These are phyloP conservation scores for Saitoella complicata DNA, from an alignment of 805 yeast species.

Conservation along the genomic window DNA sequence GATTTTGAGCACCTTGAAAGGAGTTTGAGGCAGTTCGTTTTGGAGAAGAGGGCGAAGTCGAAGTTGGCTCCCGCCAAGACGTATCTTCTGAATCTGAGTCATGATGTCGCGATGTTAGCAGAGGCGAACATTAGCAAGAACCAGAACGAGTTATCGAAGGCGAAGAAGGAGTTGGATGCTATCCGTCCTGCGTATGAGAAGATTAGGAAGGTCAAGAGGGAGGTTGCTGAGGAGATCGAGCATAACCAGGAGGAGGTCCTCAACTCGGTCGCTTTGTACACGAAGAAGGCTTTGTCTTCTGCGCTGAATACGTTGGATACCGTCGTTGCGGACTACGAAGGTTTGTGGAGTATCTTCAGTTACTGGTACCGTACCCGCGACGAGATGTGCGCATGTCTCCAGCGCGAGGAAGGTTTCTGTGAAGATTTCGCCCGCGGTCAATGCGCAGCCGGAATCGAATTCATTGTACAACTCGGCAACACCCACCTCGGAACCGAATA, in stretches of 20 bases:
- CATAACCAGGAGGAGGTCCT: constrained; percentile 45
- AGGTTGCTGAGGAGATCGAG: constrained; percentile 43
- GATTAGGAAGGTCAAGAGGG: constrained; percentile 34
- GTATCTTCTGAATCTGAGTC: constrained; percentile 52
- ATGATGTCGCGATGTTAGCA: constrained; percentile 48
- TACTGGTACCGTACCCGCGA: constrained; percentile 58
- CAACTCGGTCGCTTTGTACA: constrained; percentile 40
- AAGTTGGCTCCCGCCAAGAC: constrained; percentile 86
- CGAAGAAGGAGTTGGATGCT: constrained; percentile 34
- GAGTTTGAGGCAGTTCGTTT: constrained; percentile 65
- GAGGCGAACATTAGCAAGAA: constrained; percentile 44
- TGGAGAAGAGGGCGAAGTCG: constrained; percentile 78
- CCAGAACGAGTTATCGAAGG: constrained; percentile 31
- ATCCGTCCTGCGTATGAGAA: constrained; percentile 51
- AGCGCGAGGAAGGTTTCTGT: constrained; percentile 42
- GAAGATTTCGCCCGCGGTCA: constrained; percentile 52
- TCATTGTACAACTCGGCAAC: constrained; percentile 47
- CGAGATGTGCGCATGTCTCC: constrained; percentile 48
- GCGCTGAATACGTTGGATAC: constrained; percentile 40
- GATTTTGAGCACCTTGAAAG: constrained; percentile 72
- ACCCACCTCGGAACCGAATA: constrained; percentile 34
- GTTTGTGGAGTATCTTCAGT: constrained; percentile 45
- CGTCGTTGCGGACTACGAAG: constrained; percentile 38
- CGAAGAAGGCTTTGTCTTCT: constrained; percentile 35
- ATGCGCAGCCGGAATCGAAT: constrained; percentile 45